These are phyloP conservation scores for Schrenkiella parvula DNA, from an alignment of 345 rosid species.

Conservation along the genomic window DNA sequence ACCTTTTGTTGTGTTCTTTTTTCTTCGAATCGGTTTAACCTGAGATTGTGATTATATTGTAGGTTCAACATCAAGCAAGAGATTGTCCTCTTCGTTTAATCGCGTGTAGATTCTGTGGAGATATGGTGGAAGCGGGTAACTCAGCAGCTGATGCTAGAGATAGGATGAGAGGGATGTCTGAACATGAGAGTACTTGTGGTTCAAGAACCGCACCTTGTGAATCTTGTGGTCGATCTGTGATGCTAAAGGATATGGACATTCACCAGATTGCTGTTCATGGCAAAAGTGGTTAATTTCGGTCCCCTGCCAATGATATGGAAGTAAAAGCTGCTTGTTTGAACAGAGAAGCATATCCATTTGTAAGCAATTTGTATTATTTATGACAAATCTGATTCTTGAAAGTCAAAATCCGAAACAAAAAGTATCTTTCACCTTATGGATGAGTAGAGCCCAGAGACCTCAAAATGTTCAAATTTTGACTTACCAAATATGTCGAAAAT, in stretches of 20 bases:
- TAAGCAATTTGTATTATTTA: conserved; percentile 2
- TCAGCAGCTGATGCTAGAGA: conserved; percentile 67
- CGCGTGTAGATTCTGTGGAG: conserved; percentile 85
- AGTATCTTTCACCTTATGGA: not conserved
- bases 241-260: conserved; percentile 97
- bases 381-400: conserved; percentile 19
- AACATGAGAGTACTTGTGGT: conserved; percentile 93
- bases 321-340: not conserved
- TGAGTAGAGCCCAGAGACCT: conserved; percentile 16
- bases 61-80: conserved; percentile 85
- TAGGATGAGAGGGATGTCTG: conserved; percentile 78
- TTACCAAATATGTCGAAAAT: not conserved
- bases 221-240: conserved; percentile 90
- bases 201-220: conserved; percentile 93
- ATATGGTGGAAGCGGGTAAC: conserved; percentile 86
- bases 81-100: conserved; percentile 67
- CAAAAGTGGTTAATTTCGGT: conserved; percentile 41
- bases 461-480: not conserved
- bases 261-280: conserved; percentile 90
- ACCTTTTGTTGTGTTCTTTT: not conserved
- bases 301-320: not conserved
- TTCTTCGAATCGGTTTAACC: not conserved
- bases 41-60: conserved; percentile 11
- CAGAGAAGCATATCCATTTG: conserved; percentile 16
- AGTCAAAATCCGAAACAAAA: not conserved